Evolutionary conservation across 495 filamentous ascomycete genomes (phyloP), one percentile per base, ranked within the genome.

Genomic region (Xylaria flabelliformis): DNA sequence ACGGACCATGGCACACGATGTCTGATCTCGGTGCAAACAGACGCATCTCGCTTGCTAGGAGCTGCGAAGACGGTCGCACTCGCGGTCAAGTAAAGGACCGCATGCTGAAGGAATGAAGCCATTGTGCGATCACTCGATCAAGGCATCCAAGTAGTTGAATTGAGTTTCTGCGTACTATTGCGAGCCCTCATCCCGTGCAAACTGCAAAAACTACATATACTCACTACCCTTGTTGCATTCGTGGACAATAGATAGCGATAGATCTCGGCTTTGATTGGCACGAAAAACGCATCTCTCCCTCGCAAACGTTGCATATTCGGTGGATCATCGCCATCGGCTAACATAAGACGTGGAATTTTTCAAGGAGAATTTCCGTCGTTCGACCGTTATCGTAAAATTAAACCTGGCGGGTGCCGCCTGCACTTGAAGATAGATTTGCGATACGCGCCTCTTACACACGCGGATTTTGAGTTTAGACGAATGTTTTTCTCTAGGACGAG

Each of bases 331-430:
- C 2, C 7, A 34, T 39, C 58, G 19, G 32, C 58, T 5, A 61
- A 61, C 32, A 61, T 61, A 39, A 61, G 58, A 61, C 58, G 58
- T 61, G 58, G 58, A 61, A 61, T 61, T 12, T 21, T 61, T 8
- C 19, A 24, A 39, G 9, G 19, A n/a, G 34, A 17, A 21, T 61
- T 39, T 39, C 58, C 32, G 32, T 19, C 29, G 17, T 9, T 34
- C 13, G 32, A n/a, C n/a, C 34, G 19, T 34, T 21, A 39, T 39
- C 32, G 58, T 19, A 0, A 39, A 61, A 61, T 17, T 7, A 12
- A 32, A 2, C 53, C 53, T 5, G 15, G 26, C 53, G 24, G 6
- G 29, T 3, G 7, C 53, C 13, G 29, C 13, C 51, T 4, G 10
- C 13, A 3, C 13, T 53, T 6, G 48, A 50, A 50, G 48, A 50